phyloP scores from a whole-genome alignment of 441 rosid genomes.

The California macrophylla region DNA sequence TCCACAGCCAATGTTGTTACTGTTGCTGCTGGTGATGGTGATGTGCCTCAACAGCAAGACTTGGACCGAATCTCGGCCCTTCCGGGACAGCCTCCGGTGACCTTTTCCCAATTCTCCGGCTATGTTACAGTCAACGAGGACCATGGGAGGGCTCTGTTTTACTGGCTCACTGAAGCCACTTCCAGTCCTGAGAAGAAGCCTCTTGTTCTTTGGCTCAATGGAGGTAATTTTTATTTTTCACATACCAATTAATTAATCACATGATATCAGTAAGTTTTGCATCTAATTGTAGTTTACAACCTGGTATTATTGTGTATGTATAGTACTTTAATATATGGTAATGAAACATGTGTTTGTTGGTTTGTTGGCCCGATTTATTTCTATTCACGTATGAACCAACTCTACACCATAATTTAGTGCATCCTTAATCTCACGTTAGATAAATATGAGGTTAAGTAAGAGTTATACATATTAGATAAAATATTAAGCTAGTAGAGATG shows the following conservation, averaged over 20 bases:
- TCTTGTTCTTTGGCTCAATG: conserved; percentile 86
- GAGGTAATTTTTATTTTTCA: conserved; percentile 25
- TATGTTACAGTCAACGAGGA: conserved; percentile 55
- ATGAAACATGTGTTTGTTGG: too few species aligned
- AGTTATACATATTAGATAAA: too few species aligned
- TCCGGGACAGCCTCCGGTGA: conserved; percentile 84
- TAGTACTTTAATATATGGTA: too few species aligned
- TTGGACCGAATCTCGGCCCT: conserved; percentile 61
- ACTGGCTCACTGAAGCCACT: conserved; percentile 83
- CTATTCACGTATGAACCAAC: too few species aligned
- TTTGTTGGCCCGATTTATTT: too few species aligned
- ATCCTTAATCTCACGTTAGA: too few species aligned
- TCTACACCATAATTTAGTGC: too few species aligned
- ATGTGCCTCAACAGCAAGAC: conserved; percentile 31
- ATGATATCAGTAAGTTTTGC: too few species aligned
- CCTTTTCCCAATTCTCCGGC: conserved; percentile 84
- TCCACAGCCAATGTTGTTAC: neutral
- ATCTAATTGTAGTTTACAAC: too few species aligned
- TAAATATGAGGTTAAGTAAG: too few species aligned
- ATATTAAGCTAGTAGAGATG: too few species aligned
- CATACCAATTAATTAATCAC: neutral
- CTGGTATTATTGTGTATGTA: too few species aligned
- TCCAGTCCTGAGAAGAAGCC: conserved; percentile 48
- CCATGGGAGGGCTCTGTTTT: conserved; percentile 80
- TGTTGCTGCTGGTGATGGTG: neutral